A percentile compares a stretch with the other conserved stretches of the same genome.
phyloP scores from a whole-genome alignment of 768 basidiomycete genomes.

The Boletus subparvulus region DNA sequence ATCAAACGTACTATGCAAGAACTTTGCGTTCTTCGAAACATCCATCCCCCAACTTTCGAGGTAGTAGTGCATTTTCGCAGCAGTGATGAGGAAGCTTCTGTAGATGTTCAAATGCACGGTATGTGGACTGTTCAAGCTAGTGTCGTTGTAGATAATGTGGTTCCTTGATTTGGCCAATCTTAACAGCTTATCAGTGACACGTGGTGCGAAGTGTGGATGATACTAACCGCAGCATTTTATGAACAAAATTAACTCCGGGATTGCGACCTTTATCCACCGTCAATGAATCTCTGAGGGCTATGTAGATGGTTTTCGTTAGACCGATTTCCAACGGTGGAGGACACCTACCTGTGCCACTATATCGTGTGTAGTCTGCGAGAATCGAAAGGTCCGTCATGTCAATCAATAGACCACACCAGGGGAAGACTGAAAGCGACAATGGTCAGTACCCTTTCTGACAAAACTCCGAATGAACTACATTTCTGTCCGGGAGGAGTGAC shows the following conservation, averaged over 20 bases:
- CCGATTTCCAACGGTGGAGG: not conserved
- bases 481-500: slow-evolving; percentile 47
- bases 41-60: slow-evolving; percentile 58
- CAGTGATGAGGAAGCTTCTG: slow-evolving; percentile 77
- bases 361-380: slow-evolving; percentile 74
- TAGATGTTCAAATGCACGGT: slow-evolving; percentile 81
- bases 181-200: slow-evolving; percentile 7
- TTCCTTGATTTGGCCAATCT: slow-evolving; percentile 73
- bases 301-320: not conserved
- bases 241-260: slow-evolving; percentile 62
- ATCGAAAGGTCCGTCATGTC: slow-evolving; percentile 76
- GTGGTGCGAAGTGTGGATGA: not conserved
- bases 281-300: slow-evolving; percentile 65
- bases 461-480: slow-evolving; percentile 30
- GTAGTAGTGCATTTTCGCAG: slow-evolving; percentile 87
- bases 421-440: slow-evolving; percentile 58
- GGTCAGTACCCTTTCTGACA: not conserved
- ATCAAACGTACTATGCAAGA: slow-evolving; percentile 52
- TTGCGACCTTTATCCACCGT: slow-evolving; percentile 65
- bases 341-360: slow-evolving; percentile 54
- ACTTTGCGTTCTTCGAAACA: slow-evolving; percentile 43
- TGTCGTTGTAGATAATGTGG: slow-evolving; percentile 81
- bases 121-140: slow-evolving; percentile 57
- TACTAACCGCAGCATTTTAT: slow-evolving; percentile 75
- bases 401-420: slow-evolving; percentile 91